phyloP scores from a whole-genome alignment of 1,139 yeast species.

The Entelexis paramagnoliae region DNA sequence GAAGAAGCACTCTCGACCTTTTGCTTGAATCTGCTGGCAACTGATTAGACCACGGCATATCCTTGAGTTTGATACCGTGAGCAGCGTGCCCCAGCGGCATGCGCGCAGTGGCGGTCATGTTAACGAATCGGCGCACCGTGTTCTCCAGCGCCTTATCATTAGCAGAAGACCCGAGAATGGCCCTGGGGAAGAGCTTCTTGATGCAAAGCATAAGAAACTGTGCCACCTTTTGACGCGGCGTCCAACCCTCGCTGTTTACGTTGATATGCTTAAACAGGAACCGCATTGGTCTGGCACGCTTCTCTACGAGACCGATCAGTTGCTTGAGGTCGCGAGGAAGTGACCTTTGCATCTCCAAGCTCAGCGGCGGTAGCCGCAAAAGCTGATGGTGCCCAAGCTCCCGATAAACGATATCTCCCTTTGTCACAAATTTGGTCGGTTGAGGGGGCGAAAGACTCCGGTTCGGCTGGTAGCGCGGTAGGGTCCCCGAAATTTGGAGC shows the following conservation, averaged over 20 bases:
- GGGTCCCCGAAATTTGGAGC: constrained; percentile 4
- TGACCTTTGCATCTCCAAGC: background rate
- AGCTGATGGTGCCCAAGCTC: background rate
- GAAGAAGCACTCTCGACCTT: constrained; percentile 1
- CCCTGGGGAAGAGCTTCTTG: constrained; percentile 33
- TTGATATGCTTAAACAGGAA: background rate
- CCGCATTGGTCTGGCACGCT: background rate
- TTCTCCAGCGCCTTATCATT: constrained; percentile 41
- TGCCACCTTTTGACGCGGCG: constrained; percentile 4
- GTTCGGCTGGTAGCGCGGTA: background rate
- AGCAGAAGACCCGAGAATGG: constrained; percentile 44
- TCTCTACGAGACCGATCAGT: background rate
- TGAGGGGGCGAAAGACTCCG: background rate
- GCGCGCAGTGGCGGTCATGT: constrained; percentile 29
- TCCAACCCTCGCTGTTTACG: constrained; percentile 6
- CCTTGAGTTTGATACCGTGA: constrained; percentile 33
- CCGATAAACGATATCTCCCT: background rate
- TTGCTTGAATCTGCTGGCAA: background rate
- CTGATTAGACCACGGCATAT: constrained; percentile 40
- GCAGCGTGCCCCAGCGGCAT: constrained; percentile 30
- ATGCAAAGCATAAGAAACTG: background rate
- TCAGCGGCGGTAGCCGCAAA: background rate
- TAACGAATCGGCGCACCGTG: constrained; percentile 37
- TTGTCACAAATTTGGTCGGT: background rate
- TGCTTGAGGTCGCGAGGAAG: background rate